Conservation (phyloP, 305 asterid species). For the Stenogyne calaminthoides region DNA sequence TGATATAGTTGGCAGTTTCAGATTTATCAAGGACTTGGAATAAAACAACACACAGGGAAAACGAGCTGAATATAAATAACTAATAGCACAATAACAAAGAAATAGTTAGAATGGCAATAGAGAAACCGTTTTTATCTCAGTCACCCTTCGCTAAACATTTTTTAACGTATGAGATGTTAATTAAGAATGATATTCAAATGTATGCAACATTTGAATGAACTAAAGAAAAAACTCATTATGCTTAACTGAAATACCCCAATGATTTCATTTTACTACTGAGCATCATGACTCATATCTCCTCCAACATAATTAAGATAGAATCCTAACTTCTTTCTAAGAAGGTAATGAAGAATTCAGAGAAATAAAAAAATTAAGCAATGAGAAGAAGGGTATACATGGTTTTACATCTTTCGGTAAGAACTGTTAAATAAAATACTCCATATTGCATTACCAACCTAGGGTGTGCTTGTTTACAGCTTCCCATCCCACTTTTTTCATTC, state of each 20-base stretch:
- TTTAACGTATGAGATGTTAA: neutral
- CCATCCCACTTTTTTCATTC: too few relatives aligned
- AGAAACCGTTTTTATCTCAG: conserved; percentile 1
- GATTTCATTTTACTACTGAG: neutral
- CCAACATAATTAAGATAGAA: conserved; percentile 10
- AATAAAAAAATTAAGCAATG: neutral
- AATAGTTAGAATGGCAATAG: neutral
- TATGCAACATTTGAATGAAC: neutral
- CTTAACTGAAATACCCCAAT: neutral
- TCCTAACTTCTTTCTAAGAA: neutral
- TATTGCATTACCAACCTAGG: conserved; percentile 2
- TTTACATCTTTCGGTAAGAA: neutral
- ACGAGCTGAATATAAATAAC: conserved; percentile 2
- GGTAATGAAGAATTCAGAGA: neutral
- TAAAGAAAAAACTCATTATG: neutral
- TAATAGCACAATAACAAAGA: conserved; percentile 4
- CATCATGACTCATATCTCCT: neutral
- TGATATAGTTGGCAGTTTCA: conserved; percentile 41
- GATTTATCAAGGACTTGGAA: conserved; percentile 27
- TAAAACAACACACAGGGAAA: conserved; percentile 9
- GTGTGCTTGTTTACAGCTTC: too few relatives aligned
- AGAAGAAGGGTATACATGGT: neutral
- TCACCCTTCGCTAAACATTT: neutral
- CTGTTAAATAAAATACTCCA: neutral
- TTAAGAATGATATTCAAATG: neutral